A percentile compares a stretch with the other conserved stretches of the same genome.
These are phyloP conservation scores for Cutaneotrichosporon dermatis DNA, from an alignment of 1,284 basidiomycete genomes.

Conservation along the genomic window DNA sequence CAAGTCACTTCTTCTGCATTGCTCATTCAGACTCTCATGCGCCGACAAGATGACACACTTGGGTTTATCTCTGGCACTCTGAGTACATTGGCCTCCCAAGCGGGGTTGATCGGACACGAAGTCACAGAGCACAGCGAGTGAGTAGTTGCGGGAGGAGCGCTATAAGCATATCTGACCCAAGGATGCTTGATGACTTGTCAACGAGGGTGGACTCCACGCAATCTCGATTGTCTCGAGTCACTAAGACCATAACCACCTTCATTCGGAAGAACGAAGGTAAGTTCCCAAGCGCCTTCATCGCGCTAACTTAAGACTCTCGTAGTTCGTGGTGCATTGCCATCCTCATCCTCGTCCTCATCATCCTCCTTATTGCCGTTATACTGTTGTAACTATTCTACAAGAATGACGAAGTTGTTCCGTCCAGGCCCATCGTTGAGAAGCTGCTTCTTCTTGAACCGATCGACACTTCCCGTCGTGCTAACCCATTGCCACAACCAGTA, in stretches of 20 bases:
- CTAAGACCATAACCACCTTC: conserved; percentile 71
- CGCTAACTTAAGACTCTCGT: conserved; percentile 56
- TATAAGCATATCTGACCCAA: conserved; percentile 37
- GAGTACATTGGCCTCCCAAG: conserved; percentile 73
- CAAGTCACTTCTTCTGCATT: background rate
- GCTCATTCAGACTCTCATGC: conserved; percentile 64
- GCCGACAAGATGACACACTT: conserved; percentile 78
- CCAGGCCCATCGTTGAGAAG: conserved; percentile 59
- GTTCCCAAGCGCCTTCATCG: conserved; percentile 13
- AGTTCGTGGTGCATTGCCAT: conserved; percentile 65
- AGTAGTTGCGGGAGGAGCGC: conserved; percentile 43
- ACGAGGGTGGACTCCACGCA: conserved; percentile 68
- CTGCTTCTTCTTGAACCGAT: conserved; percentile 53
- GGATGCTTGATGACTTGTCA: conserved; percentile 78
- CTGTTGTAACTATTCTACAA: conserved; percentile 44
- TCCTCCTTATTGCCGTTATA: conserved; percentile 56
- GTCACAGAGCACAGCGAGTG: conserved; percentile 83
- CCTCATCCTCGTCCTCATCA: conserved; percentile 54
- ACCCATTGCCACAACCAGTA: conserved; percentile 46
- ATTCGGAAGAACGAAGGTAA: conserved; percentile 74
- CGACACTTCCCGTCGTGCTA: conserved; percentile 7
- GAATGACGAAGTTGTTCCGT: conserved; percentile 74
- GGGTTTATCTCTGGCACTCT: conserved; percentile 78
- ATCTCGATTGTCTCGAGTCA: conserved; percentile 63
- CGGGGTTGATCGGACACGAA: conserved; percentile 83